Evolutionary conservation across 306 rosid genomes (phyloP).

Genomic region (Fragaria vesca): DNA sequence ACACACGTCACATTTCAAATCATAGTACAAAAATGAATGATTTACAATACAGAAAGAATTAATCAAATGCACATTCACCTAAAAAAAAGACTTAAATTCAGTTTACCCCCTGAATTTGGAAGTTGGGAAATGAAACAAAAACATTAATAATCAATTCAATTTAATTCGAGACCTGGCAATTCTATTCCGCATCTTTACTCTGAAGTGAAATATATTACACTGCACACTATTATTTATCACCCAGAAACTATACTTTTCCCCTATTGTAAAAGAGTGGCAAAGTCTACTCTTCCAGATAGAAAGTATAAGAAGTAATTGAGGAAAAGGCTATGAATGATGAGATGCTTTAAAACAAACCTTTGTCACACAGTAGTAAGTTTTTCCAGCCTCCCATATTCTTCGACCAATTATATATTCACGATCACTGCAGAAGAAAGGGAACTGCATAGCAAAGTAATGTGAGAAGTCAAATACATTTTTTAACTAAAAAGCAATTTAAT

Average conservation of each 20-base stretch:
- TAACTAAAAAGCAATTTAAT: constrained; percentile 4
- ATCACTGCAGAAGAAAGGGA: constrained; percentile 99
- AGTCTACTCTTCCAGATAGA: constrained; percentile 1
- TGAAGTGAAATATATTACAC: background rate
- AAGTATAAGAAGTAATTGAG: constrained; percentile 17
- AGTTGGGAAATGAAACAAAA: too few species aligned
- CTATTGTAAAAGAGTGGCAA: background rate
- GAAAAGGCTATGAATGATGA: constrained; percentile 11
- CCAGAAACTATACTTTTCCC: background rate
- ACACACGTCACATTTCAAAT: background rate
- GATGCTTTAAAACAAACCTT: constrained; percentile 54
- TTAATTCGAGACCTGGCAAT: background rate
- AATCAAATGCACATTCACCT: background rate
- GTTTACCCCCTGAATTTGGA: too few species aligned
- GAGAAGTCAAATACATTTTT: constrained; percentile 28
- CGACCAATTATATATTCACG: constrained; percentile 95
- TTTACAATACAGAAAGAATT: background rate
- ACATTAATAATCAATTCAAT: background rate
- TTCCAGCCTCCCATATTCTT: constrained; percentile 96
- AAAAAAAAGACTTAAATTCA: background rate
- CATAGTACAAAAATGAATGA: background rate
- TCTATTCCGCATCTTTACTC: background rate
- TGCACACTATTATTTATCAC: background rate
- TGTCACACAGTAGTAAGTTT: constrained; percentile 83
- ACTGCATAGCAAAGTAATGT: constrained; percentile 46